Evolutionary conservation across 2,329 filamentous ascomycete genomes (phyloP).

Genomic region (Aspergillus oerlinghausenensis): DNA sequence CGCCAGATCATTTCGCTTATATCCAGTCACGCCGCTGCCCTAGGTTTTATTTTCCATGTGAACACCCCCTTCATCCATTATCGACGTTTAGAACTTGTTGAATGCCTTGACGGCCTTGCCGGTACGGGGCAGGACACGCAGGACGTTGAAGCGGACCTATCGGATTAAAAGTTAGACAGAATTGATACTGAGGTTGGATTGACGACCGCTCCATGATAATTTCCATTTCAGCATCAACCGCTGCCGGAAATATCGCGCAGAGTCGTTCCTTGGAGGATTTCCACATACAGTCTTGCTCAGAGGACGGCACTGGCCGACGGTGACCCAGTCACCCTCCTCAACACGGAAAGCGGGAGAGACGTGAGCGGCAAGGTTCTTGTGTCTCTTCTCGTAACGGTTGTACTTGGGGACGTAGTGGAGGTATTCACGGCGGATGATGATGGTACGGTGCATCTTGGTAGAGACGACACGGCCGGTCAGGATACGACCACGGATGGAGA

Average conservation of each 20-base stretch:
- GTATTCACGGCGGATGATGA: slow-evolving; percentile 99
- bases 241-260: background rate
- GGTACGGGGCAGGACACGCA: slow-evolving; percentile 95
- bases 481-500: slow-evolving; percentile 99
- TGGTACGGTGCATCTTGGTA: slow-evolving; percentile 99
- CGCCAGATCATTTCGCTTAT: slow-evolving; percentile 32
- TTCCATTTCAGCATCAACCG: background rate
- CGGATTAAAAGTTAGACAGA: slow-evolving; percentile 16
- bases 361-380: slow-evolving; percentile 99
- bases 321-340: slow-evolving; percentile 98
- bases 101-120: slow-evolving; percentile 98
- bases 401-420: slow-evolving; percentile 99
- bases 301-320: slow-evolving; percentile 98
- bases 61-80: slow-evolving; percentile 26
- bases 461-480: slow-evolving; percentile 98
- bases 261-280: background rate
- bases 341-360: slow-evolving; percentile 99
- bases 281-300: slow-evolving; percentile 96
- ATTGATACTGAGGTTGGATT: background rate
- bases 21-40: slow-evolving; percentile 37
- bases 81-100: slow-evolving; percentile 82
- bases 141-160: slow-evolving; percentile 98
- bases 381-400: slow-evolving; percentile 99
- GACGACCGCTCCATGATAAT: background rate
- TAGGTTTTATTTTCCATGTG: slow-evolving; percentile 28